Evolutionary conservation across 345 rosid genomes (phyloP).

Genomic region (Citrus trifoliata): DNA sequence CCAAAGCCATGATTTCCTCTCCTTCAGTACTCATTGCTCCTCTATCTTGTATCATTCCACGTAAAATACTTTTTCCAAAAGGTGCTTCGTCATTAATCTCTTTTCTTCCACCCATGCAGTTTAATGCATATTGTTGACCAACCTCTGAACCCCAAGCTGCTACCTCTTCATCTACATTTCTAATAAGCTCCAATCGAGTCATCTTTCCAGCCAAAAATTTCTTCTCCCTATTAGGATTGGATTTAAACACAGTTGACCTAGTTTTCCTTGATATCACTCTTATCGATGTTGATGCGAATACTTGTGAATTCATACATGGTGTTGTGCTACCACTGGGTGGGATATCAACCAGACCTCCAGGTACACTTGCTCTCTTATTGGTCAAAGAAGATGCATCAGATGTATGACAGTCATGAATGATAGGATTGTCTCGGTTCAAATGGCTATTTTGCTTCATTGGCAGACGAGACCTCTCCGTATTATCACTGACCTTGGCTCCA

Average conservation of each 20-base stretch:
- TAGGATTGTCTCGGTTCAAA: constrained; percentile 23
- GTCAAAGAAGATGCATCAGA: constrained; percentile 26
- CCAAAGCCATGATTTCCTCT: constrained; percentile 30
- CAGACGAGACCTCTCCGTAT: constrained; percentile 19
- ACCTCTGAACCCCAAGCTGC: constrained; percentile 37
- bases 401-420: constrained; percentile 19
- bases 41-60: constrained; percentile 17
- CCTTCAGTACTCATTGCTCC: constrained; percentile 23
- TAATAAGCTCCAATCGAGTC: constrained; percentile 28
- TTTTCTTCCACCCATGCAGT: constrained; percentile 33
- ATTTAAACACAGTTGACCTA: constrained; percentile 26
- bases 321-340: constrained; percentile 17
- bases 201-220: constrained; percentile 30
- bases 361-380: constrained; percentile 29
- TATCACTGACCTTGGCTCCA: constrained; percentile 22
- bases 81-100: constrained; percentile 27
- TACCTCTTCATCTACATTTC: constrained; percentile 35
- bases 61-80: constrained; percentile 22
- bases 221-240: constrained; percentile 24
- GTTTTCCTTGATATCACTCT: constrained; percentile 39
- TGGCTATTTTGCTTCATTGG: constrained; percentile 27
- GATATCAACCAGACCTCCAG: constrained; percentile 9
- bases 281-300: constrained; percentile 27
- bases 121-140: constrained; percentile 36
- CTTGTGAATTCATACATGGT: constrained; percentile 18